phyloP scores from a whole-genome alignment of 2,329 filamentous ascomycete species.

The Exophiala xenobiotica region DNA sequence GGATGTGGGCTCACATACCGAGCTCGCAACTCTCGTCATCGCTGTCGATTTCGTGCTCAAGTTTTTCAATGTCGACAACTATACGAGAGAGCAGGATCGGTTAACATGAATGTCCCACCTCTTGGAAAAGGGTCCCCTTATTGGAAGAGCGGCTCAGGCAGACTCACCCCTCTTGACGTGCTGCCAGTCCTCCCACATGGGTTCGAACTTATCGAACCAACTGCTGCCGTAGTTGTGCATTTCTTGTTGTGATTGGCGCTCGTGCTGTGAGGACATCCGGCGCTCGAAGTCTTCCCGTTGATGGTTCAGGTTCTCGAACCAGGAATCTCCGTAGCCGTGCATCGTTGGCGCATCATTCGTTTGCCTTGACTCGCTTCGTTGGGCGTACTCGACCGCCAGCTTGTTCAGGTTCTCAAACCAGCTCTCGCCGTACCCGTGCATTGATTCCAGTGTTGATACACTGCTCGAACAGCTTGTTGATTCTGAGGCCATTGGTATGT shows the following conservation, averaged over 20 bases:
- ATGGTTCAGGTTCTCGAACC: constrained; percentile 14
- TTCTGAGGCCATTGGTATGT: constrained; percentile 7
- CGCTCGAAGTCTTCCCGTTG: constrained; percentile 16
- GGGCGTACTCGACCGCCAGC: constrained; percentile 8
- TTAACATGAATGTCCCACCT: neutral
- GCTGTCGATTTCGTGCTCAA: constrained; percentile 1
- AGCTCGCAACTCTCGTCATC: constrained; percentile 15
- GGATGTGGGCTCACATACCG: constrained; percentile 6
- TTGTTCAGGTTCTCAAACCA: constrained; percentile 22
- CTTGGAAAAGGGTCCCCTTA: neutral
- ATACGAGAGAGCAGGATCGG: neutral
- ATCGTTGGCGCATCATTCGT: constrained; percentile 1
- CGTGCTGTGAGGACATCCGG: neutral
- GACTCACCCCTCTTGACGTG: constrained; percentile 6
- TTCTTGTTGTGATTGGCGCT: neutral
- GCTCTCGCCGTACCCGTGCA: constrained; percentile 21
- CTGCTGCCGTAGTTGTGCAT: constrained; percentile 15
- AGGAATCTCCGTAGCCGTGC: constrained; percentile 14
- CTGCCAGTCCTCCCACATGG: constrained; percentile 21
- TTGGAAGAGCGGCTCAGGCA: constrained; percentile 10
- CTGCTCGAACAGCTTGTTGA: constrained; percentile 7
- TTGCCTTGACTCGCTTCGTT: constrained; percentile 1
- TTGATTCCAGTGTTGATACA: neutral
- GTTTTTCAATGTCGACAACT: neutral
- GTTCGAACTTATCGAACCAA: constrained; percentile 21